phyloP scores from a whole-genome alignment of 441 rosid species.

The Hura crepitans region DNA sequence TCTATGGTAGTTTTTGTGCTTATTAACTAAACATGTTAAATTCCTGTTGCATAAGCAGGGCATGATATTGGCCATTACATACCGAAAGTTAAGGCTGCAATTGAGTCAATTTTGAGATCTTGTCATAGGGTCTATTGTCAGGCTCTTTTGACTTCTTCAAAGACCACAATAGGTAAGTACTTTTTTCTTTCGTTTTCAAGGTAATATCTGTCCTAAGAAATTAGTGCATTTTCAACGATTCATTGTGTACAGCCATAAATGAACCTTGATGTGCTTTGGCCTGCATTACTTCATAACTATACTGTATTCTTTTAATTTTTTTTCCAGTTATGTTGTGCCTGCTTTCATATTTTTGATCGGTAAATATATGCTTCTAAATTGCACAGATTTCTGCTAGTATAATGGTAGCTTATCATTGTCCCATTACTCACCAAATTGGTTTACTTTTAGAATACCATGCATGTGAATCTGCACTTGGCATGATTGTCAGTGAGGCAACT shows the following conservation, averaged over 20 bases:
- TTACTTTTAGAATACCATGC: neutral
- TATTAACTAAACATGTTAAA: slow-evolving; percentile 5
- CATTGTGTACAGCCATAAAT: neutral
- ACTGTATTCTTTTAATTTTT: neutral
- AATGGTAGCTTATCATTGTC: neutral
- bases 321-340: neutral
- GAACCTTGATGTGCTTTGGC: neutral
- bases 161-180: slow-evolving; percentile 72
- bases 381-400: neutral
- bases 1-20: neutral
- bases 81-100: slow-evolving; percentile 98
- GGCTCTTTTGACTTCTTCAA: slow-evolving; percentile 92
- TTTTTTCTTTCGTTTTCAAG: slow-evolving; percentile 6
- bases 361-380: neutral
- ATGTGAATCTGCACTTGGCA: slow-evolving; percentile 1
- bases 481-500: neutral
- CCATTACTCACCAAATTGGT: neutral
- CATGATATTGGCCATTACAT: slow-evolving; percentile 90
- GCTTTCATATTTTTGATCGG: neutral
- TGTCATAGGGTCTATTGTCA: slow-evolving; percentile 81
- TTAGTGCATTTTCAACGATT: neutral
- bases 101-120: slow-evolving; percentile 88
- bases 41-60: slow-evolving; percentile 44
- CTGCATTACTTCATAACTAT: neutral
- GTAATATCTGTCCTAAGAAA: slow-evolving; percentile 2